Evolutionary conservation across 345 rosid genomes (phyloP), one percentile per base, ranked within the genome.

Genomic region (Dipteronia sinensis): DNA sequence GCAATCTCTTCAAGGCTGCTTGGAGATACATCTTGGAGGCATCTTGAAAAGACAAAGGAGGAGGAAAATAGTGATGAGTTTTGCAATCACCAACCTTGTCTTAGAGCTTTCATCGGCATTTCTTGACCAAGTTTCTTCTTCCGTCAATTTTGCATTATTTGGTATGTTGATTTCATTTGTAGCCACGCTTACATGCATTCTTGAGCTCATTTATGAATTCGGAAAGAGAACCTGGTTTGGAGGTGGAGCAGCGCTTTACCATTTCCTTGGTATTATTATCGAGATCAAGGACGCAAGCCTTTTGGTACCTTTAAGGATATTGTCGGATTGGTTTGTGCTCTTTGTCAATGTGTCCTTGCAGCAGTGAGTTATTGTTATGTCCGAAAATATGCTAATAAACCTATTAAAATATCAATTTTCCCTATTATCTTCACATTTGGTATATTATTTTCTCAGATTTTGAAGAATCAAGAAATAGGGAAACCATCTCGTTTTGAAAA

Each of bases 101-200:
- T 44, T 80, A 3, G 69, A 76, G 68, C 42, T 75, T 8, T 27
- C 72, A 17, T 75, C 73, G 2, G 72, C 27, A 23, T 31, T 71
- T 66, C 51, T 56, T 20, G 67, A 56, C 22, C 73, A 71, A 51
- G 25, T 76, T 17, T 76, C 76, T 1, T 31, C 38, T 31, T 71
- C 65, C 0, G 15, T 13, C n/a, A n/a, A n/a, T n/a, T 66, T 10
- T 27, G 69, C 25, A 31, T 59, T 80, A 13, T 3, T 47, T 65
- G 19, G 27, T 13, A 15, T 76, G 79, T 10, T 80, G 12, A 55
- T 76, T 5, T 76, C 73, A 25, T 65, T 65, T 2, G 56, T 17
- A 27, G 76, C 69, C 38, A 10, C 64, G 59, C 1, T 70, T 10
- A 20, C 65, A 12, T 65, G 76, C 38, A 56, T 75, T 23, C 3